Base-by-base conservation (phyloP, 2,329 filamentous ascomycete species). In the Ophiostoma himal-ulmi region DNA sequence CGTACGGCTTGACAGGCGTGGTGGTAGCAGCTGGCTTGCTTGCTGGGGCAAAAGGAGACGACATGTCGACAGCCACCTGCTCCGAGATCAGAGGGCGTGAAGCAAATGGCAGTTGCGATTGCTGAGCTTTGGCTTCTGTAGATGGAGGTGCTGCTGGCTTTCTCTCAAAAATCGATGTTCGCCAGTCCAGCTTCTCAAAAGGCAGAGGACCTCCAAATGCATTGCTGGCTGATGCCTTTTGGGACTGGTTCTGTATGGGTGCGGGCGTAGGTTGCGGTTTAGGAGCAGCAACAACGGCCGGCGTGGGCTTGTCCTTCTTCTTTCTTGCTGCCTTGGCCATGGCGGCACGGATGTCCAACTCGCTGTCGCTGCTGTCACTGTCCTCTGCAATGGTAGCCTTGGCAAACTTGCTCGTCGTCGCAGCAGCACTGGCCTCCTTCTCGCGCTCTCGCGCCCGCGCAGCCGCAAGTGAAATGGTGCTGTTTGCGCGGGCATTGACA, bases 141-240 rank as follows among this genome's bases (percentile, higher is more conserved):
- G 77, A 36, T 13, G 60, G 74, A 0, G 71, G 69, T 7, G 74
- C 72, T 1, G 60, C 20, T 10, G 76, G 74, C 70, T 81, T 83
- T 73, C 82, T 83, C 5, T 79, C 79, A 72, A 74, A 88, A 1
- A 88, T 81, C 1, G 83, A 85, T 2, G 86, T 89, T 68, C 86
- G 89, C 83, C 86, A 88, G 64, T 91, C 88, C 1, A 97, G 83
- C 76, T 93, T 94, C 75, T 97, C 93, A 76, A 99, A 99, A 0
- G 95, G 95, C 5, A 99, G 79, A 0, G 94, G 93, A 0, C 94
- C 94, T 74, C 87, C 87, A 76, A 96, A 88, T 0, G 87, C 83
- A 74, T 88, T 87, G 74, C 86, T 87, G 48, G 85, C 82, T 68
- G 86, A 88, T 11, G 84, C 13, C 8, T 36, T 64, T 8, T 26